Evolutionary conservation across 306 rosid species (phyloP).

Genomic region (Sicyos edulis): DNA sequence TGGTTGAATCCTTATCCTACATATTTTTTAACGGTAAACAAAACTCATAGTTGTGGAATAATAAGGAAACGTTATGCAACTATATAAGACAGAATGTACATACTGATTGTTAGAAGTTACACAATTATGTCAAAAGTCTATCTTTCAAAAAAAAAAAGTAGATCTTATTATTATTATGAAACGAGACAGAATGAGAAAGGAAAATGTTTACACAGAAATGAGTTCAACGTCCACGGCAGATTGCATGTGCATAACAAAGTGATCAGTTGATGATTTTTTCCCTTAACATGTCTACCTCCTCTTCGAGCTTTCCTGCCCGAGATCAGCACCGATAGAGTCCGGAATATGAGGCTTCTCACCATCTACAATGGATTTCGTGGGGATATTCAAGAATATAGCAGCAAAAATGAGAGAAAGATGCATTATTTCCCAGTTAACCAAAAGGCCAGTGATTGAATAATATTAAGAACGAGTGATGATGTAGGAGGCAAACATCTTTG

Average conservation of each 20-base stretch:
- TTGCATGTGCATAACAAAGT: slow-evolving; percentile 58
- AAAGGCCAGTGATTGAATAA: slow-evolving; percentile 34
- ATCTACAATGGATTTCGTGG: slow-evolving; percentile 28
- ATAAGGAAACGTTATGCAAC: no score
- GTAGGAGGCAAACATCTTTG: slow-evolving; percentile 47
- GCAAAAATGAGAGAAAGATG: slow-evolving; percentile 25
- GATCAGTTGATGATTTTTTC: slow-evolving; percentile 15
- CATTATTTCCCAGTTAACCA: slow-evolving; percentile 28
- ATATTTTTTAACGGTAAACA: no score
- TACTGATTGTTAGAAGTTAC: no score
- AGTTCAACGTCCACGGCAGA: slow-evolving; percentile 69
- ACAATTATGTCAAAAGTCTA: no score
- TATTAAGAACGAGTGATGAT: slow-evolving; percentile 36
- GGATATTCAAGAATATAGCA: slow-evolving; percentile 23
- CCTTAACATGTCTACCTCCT: slow-evolving; percentile 38
- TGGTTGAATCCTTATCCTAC: no score
- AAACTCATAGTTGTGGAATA: no score
- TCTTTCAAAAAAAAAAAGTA: no score
- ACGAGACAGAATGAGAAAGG: not conserved
- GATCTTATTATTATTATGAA: no score
- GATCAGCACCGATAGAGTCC: slow-evolving; percentile 30
- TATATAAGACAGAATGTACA: no score
- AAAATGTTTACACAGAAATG: slow-evolving; percentile 29
- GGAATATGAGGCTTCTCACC: slow-evolving; percentile 37
- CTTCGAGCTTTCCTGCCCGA: slow-evolving; percentile 56